phyloP scores from a whole-genome alignment of 169 alveolate species.

The Plasmodium cynomolgi region DNA sequence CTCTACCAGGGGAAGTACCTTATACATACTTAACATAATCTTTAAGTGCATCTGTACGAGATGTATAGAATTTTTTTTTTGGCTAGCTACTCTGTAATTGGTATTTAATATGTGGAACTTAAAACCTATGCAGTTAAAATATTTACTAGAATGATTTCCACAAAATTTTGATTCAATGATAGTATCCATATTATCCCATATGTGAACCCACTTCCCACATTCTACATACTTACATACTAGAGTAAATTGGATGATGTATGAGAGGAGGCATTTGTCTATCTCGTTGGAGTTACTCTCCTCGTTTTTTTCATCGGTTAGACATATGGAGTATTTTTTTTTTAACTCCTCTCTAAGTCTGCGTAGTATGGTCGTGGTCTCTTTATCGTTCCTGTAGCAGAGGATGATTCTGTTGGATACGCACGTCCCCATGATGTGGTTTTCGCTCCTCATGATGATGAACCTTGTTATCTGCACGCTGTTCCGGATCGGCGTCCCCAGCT shows the following conservation, averaged over 20 bases:
- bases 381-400: conserved; percentile 44
- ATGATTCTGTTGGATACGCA: conserved; percentile 43
- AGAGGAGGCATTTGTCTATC: conserved; percentile 34
- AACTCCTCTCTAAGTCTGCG: conserved; percentile 7
- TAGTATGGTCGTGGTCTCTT: conserved; percentile 13
- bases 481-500: conserved; percentile 26
- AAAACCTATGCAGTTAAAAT: conserved; percentile 63
- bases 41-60: conserved; percentile 36
- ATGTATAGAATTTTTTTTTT: not conserved
- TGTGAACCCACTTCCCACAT: conserved; percentile 63
- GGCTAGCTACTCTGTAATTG: conserved; percentile 23
- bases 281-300: not conserved
- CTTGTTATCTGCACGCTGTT: conserved; percentile 60
- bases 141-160: conserved; percentile 40
- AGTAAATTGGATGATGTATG: conserved; percentile 59
- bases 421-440: conserved; percentile 62
- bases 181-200: conserved; percentile 67
- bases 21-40: conserved; percentile 31
- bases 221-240: conserved; percentile 59
- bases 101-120: conserved; percentile 50
- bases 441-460: conserved; percentile 50
- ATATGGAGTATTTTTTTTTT: conserved; percentile 5
- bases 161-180: conserved; percentile 55
- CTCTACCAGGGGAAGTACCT: conserved; percentile 15
- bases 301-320: conserved; percentile 8